A percentile compares a stretch with the other conserved stretches of the same genome.
phyloP scores from a whole-genome alignment of 352 stramenopile genomes.

The Peronosclerospora sorghi region DNA sequence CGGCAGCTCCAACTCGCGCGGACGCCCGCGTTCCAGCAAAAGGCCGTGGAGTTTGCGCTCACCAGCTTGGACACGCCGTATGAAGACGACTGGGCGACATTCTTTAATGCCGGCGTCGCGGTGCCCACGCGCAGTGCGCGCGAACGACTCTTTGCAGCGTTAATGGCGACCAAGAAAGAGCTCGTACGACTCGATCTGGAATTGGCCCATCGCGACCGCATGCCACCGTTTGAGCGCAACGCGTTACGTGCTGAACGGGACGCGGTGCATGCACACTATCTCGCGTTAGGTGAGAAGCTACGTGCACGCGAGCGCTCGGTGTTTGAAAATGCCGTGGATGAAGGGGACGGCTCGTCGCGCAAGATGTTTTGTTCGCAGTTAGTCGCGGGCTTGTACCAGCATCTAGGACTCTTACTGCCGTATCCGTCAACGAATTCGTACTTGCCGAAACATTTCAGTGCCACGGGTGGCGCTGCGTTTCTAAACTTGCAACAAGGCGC shows the following conservation, averaged over 20 bases:
- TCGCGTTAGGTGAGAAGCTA: conserved; percentile 43
- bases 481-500: conserved; percentile 70
- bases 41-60: conserved; percentile 47
- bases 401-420: conserved; percentile 59
- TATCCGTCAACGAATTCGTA: conserved; percentile 83
- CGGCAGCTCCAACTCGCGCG: conserved; percentile 66
- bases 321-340: conserved; percentile 71
- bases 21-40: conserved; percentile 43
- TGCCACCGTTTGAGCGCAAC: conserved; percentile 69
- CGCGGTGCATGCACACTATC: conserved; percentile 39
- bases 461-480: conserved; percentile 38
- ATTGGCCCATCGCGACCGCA: conserved; percentile 49
- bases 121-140: conserved; percentile 56
- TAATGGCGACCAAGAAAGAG: conserved; percentile 58
- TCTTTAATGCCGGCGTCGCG: conserved; percentile 71
- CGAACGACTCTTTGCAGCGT: conserved; percentile 61
- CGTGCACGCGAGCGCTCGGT: conserved; percentile 56
- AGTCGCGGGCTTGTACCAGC: conserved; percentile 67
- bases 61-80: conserved; percentile 60
- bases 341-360: conserved; percentile 19
- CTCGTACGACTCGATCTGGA: conserved; percentile 49
- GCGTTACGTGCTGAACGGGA: conserved; percentile 42
- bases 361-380: conserved; percentile 83
- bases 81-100: conserved; percentile 56
- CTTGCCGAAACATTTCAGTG: conserved; percentile 79